Conservation (phyloP, 495 filamentous ascomycete genomes). For the Penicillium steckii region DNA sequence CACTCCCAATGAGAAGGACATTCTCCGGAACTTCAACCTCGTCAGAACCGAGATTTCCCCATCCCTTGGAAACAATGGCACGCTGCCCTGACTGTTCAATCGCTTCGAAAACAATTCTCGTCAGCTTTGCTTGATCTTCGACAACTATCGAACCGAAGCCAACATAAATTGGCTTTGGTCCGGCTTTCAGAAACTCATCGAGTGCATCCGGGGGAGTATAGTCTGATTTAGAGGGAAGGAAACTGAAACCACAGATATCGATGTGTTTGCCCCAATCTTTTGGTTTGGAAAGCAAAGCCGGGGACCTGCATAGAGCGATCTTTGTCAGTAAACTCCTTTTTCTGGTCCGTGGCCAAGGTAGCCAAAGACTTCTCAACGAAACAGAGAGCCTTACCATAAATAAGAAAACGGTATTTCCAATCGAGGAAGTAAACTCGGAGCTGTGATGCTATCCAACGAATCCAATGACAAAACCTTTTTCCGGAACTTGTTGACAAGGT, state of each 20-base stretch:
- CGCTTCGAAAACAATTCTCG: slow-evolving; percentile 66
- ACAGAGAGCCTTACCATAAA: slow-evolving; percentile 52
- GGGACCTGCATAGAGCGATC: slow-evolving; percentile 62
- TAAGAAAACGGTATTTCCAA: slow-evolving; percentile 76
- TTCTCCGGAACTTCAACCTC: slow-evolving; percentile 56
- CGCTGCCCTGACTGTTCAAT: slow-evolving; percentile 63
- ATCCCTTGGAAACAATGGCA: slow-evolving; percentile 77
- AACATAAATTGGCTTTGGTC: slow-evolving; percentile 74
- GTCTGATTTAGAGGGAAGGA: slow-evolving; percentile 61
- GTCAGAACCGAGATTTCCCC: slow-evolving; percentile 72
- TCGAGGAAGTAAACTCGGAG: slow-evolving; percentile 61
- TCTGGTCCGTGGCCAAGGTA: neutral
- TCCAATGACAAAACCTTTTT: slow-evolving; percentile 64
- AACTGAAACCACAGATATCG: slow-evolving; percentile 72
- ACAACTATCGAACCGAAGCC: slow-evolving; percentile 84
- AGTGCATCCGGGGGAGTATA: slow-evolving; percentile 65
- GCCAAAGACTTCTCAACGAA: neutral
- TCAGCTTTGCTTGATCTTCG: slow-evolving; percentile 67
- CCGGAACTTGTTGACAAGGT: slow-evolving; percentile 72
- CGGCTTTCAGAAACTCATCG: slow-evolving; percentile 59
- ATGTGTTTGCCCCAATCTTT: slow-evolving; percentile 72
- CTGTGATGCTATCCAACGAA: slow-evolving; percentile 63
- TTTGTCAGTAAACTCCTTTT: neutral
- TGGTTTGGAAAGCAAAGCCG: slow-evolving; percentile 77
- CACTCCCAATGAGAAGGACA: slow-evolving; percentile 76